Evolutionary conservation across 129 eudicot species (phyloP), one percentile per base, ranked within the genome.

Genomic region (Apium graveolens): DNA sequence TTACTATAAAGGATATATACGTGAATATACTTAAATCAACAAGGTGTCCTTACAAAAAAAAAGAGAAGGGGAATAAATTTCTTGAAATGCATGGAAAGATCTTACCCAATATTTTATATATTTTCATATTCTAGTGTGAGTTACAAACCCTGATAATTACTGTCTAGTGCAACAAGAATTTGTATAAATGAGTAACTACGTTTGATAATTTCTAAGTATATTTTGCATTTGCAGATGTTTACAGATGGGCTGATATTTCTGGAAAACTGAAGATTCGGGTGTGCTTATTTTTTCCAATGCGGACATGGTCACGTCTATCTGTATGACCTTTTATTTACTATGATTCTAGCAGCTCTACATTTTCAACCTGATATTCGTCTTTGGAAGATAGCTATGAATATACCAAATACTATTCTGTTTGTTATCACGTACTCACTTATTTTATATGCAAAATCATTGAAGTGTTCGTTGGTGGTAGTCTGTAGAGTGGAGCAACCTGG

Each of bases 241-340:
- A 91, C 85, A 80, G 77, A 75, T 92, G 97, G 97, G 94, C 93
- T 51, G 89, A 92, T 81, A 46, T 75, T 76, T 90, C 91, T 6
- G 90, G 96, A 74, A 86, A 84, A 77, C 82, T 95, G 96, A 86
- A 75, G 90, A 88, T 92, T 75, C 87, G 99, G 87, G 91, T 87
- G 76, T 95, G 97, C 92, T 86, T 95, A 78, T 95, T 87, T 81
- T 95, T 95, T 49, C 99, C 99, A 32, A 78, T 95, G 85, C 88
- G 83, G 75, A 92, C 97, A 60, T 95, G 97, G 99, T 79, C 92
- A 83, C 90, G 85, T 55, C 81, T 95, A 73, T 51, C 49, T 83
- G 99, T 95, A 92, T 70, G 90, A 48, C 76, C 62, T 66, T 81
- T 11, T 70, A 51, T 79, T 55, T 41, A 65, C 71, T 37, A 68